Evolutionary conservation across 2,329 filamentous ascomycete genomes (phyloP), one percentile per base, ranked within the genome.

Genomic region (Ceratocystis eucalypticola): DNA sequence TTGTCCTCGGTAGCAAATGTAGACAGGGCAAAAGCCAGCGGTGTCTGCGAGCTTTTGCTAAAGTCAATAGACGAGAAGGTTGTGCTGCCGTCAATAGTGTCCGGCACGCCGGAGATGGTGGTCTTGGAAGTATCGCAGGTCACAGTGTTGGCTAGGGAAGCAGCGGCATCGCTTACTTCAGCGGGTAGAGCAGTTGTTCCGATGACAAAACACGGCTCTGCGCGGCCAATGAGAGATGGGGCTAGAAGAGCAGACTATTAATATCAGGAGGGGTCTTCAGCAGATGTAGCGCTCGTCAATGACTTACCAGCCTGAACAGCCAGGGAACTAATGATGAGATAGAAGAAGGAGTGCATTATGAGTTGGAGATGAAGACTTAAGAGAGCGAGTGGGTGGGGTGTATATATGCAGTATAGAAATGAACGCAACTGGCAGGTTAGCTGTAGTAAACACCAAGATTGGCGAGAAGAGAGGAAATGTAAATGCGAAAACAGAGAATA

Each of bases 1-100:
- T 79, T 78, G 2, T 75, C 72, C 0, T 77, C 75, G 17, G 83
- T 84, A 12, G 79, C 78, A 72, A 85, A 86, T 59, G 75, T 73
- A 55, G 74, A 70, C 1, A 85, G 78, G 1, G 83, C 79, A 70
- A 85, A 86, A 44, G 77, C 72, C 2, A 85, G 76, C 0, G 83
- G 79, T 0, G 77, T 76, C 65, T 77, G 75, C 12, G 70, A 71
- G 10, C 81, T 81, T 65, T 76, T 71, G 70, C 77, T 76, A 73
- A 85, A 86, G 78, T 85, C 80, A 75, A 86, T 77, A 61, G 73
- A 71, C 4, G 80, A 83, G 74, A 83, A 85, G 20, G 76, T 76
- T 6, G 78, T 74, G 67, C 71, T 72, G 68, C 79, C 80, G 2
- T 80, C 80, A 2, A 77, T 78, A 3, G 84, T 82, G 70, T 86